A percentile compares a stretch with the other conserved stretches of the same genome.
These are phyloP conservation scores for Stentor roeselii DNA, from an alignment of 73 alveolate species.

Conservation along the genomic window DNA sequence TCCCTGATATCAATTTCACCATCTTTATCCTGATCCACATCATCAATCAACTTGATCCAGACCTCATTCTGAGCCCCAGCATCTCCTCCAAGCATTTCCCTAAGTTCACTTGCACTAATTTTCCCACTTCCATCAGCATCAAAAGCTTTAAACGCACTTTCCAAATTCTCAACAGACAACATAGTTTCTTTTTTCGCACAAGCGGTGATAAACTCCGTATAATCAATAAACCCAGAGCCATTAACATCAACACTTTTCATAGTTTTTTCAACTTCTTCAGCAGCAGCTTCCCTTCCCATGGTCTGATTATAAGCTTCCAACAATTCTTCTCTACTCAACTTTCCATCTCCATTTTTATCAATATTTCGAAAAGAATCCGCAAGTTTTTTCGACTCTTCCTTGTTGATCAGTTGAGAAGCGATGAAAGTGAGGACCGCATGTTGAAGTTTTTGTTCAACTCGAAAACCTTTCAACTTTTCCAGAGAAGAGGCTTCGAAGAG, in stretches of 20 bases:
- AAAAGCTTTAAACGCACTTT: neutral
- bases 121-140: slow-evolving; percentile 20
- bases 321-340: neutral
- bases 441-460: slow-evolving; percentile 54
- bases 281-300: neutral
- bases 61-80: neutral
- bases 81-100: neutral
- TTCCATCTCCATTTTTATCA: neutral
- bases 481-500: slow-evolving; percentile 38
- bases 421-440: slow-evolving; percentile 65
- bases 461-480: slow-evolving; percentile 52
- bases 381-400: slow-evolving; percentile 61
- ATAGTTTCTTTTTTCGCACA: neutral
- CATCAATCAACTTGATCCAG: slow-evolving; percentile 18
- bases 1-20: slow-evolving; percentile 51
- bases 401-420: slow-evolving; percentile 52
- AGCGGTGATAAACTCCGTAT: slow-evolving; percentile 17
- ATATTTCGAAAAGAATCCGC: slow-evolving; percentile 52
- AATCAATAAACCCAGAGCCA: slow-evolving; percentile 7
- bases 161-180: neutral
- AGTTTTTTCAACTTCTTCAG: neutral
- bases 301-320: neutral
- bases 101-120: neutral
- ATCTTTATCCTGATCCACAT: slow-evolving; percentile 47
- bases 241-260: neutral